A percentile compares a stretch with the other conserved stretches of the same genome.
Evolutionary conservation across 306 rosid genomes (phyloP).

Genomic region (Sicyos edulis): DNA sequence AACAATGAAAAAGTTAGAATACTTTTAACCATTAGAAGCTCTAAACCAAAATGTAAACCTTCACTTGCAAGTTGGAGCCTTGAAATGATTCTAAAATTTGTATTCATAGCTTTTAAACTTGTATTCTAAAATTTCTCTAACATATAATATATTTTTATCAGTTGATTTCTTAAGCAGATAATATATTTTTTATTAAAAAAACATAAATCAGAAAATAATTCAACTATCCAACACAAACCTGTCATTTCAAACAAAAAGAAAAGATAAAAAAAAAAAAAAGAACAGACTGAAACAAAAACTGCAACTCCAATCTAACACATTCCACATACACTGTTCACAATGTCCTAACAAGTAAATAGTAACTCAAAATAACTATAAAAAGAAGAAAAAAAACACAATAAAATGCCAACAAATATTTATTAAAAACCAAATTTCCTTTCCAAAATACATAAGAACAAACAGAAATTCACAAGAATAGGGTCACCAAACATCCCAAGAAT

Average conservation of each 20-base stretch:
- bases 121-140: background rate
- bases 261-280: background rate
- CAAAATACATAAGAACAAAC: background rate
- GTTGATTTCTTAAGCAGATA: background rate
- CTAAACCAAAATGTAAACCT: background rate
- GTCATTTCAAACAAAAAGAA: too few relatives aligned
- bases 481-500: constrained; percentile 1
- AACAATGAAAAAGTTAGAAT: background rate
- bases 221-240: background rate
- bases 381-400: background rate
- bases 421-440: background rate
- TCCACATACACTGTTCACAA: background rate
- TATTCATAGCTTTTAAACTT: background rate
- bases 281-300: background rate
- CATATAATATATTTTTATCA: too few relatives aligned
- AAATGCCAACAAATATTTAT: background rate
- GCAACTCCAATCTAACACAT: background rate
- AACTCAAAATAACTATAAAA: background rate
- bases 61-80: background rate
- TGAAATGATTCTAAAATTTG: background rate
- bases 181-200: background rate
- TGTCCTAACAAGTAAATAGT: background rate
- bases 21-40: background rate
- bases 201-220: background rate
- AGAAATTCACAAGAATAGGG: background rate